A percentile compares a stretch with the other conserved stretches of the same genome.
Conservation (phyloP, 2,329 filamentous ascomycete species). For the Colletotrichum sp. region DNA sequence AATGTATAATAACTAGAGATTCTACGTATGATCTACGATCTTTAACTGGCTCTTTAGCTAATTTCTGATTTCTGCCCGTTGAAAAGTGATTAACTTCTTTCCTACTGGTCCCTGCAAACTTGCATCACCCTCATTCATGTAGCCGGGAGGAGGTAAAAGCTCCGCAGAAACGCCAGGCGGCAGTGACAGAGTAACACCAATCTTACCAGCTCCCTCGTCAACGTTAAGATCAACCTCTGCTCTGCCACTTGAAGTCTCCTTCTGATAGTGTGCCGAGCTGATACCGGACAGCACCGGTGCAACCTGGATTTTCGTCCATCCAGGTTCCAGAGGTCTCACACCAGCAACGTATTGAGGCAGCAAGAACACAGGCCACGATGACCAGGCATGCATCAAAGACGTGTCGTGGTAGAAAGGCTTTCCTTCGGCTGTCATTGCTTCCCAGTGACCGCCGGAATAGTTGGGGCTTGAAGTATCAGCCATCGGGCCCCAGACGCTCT, state of each 20-base stretch:
- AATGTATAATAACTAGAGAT: not conserved
- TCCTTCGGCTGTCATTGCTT: conserved; percentile 6
- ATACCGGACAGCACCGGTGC: not conserved
- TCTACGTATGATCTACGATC: not conserved
- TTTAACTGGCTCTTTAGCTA: not conserved
- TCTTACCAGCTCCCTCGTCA: not conserved
- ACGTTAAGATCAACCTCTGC: not conserved
- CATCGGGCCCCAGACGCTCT: conserved; percentile 2
- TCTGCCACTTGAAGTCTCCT: not conserved
- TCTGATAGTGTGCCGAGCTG: not conserved
- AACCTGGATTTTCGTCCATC: not conserved
- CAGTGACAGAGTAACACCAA: not conserved
- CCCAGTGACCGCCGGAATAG: conserved; percentile 12
- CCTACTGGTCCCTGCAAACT: not conserved
- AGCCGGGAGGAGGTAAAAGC: not conserved
- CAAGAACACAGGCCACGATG: conserved; percentile 11
- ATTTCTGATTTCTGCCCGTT: not conserved
- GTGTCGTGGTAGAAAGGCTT: conserved; percentile 2
- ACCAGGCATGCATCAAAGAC: conserved; percentile 11
- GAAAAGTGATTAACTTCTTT: not conserved
- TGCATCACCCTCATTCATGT: not conserved
- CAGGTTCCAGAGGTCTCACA: not conserved
- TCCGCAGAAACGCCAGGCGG: not conserved
- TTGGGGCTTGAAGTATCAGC: not conserved
- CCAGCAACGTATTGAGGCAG: conserved; percentile 8